Evolutionary conservation across 2,329 filamentous ascomycete genomes (phyloP), one percentile per base, ranked within the genome.

Genomic region (Stachybotrys echinatus): DNA sequence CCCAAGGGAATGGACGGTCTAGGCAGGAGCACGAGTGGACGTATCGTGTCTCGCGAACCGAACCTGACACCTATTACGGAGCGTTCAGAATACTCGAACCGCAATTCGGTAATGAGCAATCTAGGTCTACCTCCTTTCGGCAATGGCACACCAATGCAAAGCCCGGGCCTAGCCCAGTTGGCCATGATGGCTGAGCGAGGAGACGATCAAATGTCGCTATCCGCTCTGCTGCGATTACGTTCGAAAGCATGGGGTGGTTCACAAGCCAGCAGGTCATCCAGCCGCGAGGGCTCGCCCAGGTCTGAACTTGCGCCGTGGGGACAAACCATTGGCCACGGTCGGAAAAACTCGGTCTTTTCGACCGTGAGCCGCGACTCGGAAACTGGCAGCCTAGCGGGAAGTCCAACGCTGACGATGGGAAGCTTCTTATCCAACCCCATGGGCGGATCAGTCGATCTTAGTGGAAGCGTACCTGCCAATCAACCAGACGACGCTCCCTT

Each of bases 11-110:
- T 57, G 46, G 50, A 48, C 14, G 59, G 62, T n/a, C 69, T 86
- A 17, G 79, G 84, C 51, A 82, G 89, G 34, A 85, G 78, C 54
- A 83, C 83, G 49, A 94, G 88, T 55, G 91, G 89, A 19, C 83
- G 85, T 14, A 76, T 85, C 47, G 82, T 85, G 23, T 88, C 88
- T 19, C 83, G 87, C 39, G 92, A 96, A 64, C 92, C 94, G 1
- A 96, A 94, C 60, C 73, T 99, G 45, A 97, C 94, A 1, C 94
- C 94, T 6, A 97, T 99, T 59, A 97, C 92, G 0, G 94, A 97
- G 66, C 83, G 92, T 12, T 95, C 89, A 52, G 94, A 99, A 68
- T 96, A 95, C 74, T 96, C 90, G 40, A 96, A 95, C 52, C 84
- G 94, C 42, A 97, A 96, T 64, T 95, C 89, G 1, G 82, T 95